Base-by-base conservation (phyloP, 345 rosid genomes). In the Rhodamnia rubescens region DNA sequence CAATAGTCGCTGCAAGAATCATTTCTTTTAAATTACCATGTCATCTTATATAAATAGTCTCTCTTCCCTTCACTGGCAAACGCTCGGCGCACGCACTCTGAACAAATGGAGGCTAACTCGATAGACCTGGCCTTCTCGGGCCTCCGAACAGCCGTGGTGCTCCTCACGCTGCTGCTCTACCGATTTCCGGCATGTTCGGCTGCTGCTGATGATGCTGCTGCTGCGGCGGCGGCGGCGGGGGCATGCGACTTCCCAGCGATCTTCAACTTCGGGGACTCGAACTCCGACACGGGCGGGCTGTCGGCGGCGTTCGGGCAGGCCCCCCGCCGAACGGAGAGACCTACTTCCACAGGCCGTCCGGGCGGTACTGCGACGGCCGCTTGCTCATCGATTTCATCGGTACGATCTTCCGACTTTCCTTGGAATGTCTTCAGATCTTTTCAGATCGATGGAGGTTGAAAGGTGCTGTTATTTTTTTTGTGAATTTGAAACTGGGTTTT, bases 351-450 rank as follows among this genome's bases (percentile, higher is more conserved):
- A 36, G 84, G 16, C 95, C 95, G 1, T 91, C 93, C 3, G 96
- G 98, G n/a, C 93, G 95, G 2, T 93, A 83, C 87, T 91, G 90
- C 32, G 95, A 95, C 49, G 98, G 96, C 85, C 92, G 96, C 27
- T 90, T 95, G 50, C 56, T 92, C 82, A 42, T 94, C n/a, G 98
- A 93, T 85, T 92, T 95, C 87, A 94, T 95, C 61, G 93, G 98
- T 93, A 88, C 44, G 52, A 4, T 10, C 22, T 3, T 8, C 10
- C 15, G 50, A 26, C 50, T 13, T 40, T n/a, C 52, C 49, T 22
- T 12, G 14, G 78, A 8, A 69, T 32, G 75, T 69, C 78, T 64
- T 15, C 78, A 69, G 78, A 69, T 69, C 24, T 69, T 69, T 69
- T 32, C n/a, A n/a, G n/a, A n/a, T n/a, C n/a, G n/a, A n/a, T n/a